Evolutionary conservation across 352 stramenopile genomes (phyloP), one percentile per base, ranked within the genome.

Genomic region (Chloridella minuta): DNA sequence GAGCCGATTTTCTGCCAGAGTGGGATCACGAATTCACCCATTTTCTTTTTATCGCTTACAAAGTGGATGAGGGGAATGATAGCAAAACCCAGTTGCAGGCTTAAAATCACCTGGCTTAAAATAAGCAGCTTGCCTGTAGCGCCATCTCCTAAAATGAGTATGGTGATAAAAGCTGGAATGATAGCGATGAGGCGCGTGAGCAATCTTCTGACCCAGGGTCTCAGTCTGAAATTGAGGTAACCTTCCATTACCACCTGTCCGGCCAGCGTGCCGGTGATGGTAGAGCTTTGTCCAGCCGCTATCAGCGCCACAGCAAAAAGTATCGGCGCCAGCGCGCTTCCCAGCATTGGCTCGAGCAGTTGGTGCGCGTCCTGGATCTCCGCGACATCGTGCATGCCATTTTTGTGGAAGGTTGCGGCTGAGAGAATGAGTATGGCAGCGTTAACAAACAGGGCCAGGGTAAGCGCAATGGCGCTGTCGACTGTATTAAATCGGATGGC

Each of bases 61-160:
- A 96, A 94, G 2, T 90, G 89, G 0, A 96, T 88, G 40, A 88
- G 86, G 1, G 87, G 87, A 10, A 88, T 66, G n/a, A 88, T 85
- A 22, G 87, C 87, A 23, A 88, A 88, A 21, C 27, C 30, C 2
- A 88, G 52, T 3, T 3, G 2, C 16, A 87, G 86, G 1, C 16
- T 28, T 2, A 88, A 80, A 16, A 88, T 2, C 0, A 87, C 86
- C 86, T 87, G 86, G 66, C 10, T 27, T 1, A 86, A 23, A 23
- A 88, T n/a, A 0, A 88, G 24, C 40, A 88, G 28, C 16, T 28
- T 30, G 27, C 87, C 49, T 2, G 86, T 21, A 10, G 25, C 28
- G n/a, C 10, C 28, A 16, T 86, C 30, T 21, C 87, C 87, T 21
- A 40, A 49, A 0, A 88, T 16, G n/a, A 0, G 23, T 0, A 51